Conservation (phyloP, 2,329 filamentous ascomycete species). For the Epichloe sylvatica region DNA sequence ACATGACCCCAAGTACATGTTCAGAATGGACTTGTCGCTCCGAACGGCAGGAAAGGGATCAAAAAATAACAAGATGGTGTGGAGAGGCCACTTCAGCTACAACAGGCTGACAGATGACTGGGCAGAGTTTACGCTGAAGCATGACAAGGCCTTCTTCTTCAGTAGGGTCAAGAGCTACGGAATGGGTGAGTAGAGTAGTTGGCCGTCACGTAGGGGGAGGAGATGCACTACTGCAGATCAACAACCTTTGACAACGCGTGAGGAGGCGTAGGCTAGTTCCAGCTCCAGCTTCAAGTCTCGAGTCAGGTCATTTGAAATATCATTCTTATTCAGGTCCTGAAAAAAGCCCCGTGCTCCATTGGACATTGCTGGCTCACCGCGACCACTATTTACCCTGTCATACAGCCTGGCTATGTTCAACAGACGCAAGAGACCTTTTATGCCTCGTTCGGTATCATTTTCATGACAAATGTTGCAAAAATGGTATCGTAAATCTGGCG, state of each 20-base stretch:
- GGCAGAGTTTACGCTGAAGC: slow-evolving; percentile 58
- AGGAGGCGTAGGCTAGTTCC: no score
- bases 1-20: slow-evolving; percentile 62
- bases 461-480: not conserved
- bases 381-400: no score
- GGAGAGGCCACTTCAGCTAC: slow-evolving; percentile 86
- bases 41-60: slow-evolving; percentile 48
- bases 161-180: slow-evolving; percentile 53
- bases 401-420: no score
- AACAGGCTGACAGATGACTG: slow-evolving; percentile 83
- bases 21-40: slow-evolving; percentile 65
- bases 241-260: no score
- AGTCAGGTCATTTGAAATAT: no score
- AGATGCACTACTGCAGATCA: not conserved
- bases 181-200: slow-evolving; percentile 20
- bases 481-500: not conserved
- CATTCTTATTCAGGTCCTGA: no score
- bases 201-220: not conserved
- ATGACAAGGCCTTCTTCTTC: slow-evolving; percentile 53
- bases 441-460: no score
- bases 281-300: no score
- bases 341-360: no score
- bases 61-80: slow-evolving; percentile 74
- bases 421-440: no score
- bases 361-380: no score